phyloP scores from a whole-genome alignment of 2,329 filamentous ascomycete species.

The Immersiporthe knoxdaviesiana region DNA sequence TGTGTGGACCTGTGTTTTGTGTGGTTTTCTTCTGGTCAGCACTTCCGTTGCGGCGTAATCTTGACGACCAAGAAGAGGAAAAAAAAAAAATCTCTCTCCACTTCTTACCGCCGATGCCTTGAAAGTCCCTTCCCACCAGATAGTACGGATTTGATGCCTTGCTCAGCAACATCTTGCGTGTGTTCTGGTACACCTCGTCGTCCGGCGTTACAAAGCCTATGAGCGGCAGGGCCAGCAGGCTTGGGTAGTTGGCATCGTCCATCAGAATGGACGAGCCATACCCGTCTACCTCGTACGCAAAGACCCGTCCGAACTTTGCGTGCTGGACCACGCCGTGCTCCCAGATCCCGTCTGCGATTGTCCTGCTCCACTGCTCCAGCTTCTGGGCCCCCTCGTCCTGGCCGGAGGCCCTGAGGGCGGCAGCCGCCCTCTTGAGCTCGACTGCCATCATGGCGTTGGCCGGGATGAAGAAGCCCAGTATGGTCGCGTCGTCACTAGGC shows the following conservation, averaged over 20 bases:
- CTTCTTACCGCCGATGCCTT: conserved; percentile 79
- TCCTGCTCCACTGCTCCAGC: conserved; percentile 61
- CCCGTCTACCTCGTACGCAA: conserved; percentile 86
- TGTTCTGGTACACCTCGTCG: conserved; percentile 82
- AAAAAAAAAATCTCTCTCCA: neutral
- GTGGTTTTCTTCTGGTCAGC: conserved; percentile 24
- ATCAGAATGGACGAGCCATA: conserved; percentile 82
- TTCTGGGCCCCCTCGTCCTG: conserved; percentile 56
- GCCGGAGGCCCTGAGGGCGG: conserved; percentile 65
- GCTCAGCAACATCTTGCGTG: conserved; percentile 74
- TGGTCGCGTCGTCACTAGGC: conserved; percentile 93
- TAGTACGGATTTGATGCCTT: conserved; percentile 87
- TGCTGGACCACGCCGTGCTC: conserved; percentile 82
- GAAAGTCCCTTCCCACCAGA: conserved; percentile 74
- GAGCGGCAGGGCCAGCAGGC: conserved; percentile 75
- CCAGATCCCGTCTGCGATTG: conserved; percentile 77
- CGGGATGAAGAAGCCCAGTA: conserved; percentile 91
- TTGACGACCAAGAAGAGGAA: too few relatives aligned
- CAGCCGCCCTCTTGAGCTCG: conserved; percentile 76
- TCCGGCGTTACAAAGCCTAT: conserved; percentile 71
- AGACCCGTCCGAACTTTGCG: conserved; percentile 75
- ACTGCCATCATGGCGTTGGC: conserved; percentile 96
- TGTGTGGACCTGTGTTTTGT: conserved; percentile 63
- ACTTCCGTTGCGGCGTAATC: neutral
- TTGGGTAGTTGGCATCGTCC: conserved; percentile 89